A percentile compares a stretch with the other conserved stretches of the same genome.
Conservation (phyloP, 176 grass and related monocot genomes). For the Poa pratensis region DNA sequence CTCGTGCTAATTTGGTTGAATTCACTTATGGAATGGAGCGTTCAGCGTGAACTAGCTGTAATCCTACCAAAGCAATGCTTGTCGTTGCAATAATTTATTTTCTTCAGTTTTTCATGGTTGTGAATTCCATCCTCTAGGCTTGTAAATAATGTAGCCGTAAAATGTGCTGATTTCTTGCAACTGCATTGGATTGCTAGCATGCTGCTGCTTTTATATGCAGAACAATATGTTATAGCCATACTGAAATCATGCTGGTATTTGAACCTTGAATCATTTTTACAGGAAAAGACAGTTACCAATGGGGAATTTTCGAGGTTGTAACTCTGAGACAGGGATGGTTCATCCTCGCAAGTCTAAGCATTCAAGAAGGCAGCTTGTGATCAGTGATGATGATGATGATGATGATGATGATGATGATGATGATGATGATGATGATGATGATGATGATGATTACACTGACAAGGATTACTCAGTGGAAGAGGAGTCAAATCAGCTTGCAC, state of each 20-base stretch:
- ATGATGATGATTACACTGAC: slow-evolving; percentile 33
- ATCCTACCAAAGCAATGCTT: not conserved
- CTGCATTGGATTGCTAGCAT: not conserved
- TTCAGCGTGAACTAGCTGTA: not conserved
- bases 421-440: not conserved
- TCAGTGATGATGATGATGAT: slow-evolving; percentile 31
- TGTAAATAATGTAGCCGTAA: slow-evolving; percentile 10
- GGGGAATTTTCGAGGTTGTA: slow-evolving; percentile 37
- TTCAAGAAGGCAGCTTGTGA: slow-evolving; percentile 33
- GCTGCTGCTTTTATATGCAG: not conserved
- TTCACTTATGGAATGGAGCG: not conserved
- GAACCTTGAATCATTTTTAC: slow-evolving; percentile 16
- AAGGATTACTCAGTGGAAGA: slow-evolving; percentile 48
- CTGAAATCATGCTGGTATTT: slow-evolving; percentile 26
- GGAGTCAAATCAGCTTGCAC: slow-evolving; percentile 40
- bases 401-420: slow-evolving; percentile 6
- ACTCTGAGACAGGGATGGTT: not conserved
- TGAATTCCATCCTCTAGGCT: not conserved
- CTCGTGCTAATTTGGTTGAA: not conserved
- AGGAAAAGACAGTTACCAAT: slow-evolving; percentile 22
- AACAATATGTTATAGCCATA: not conserved
- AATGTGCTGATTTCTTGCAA: not conserved
- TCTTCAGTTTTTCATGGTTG: not conserved
- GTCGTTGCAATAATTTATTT: not conserved
- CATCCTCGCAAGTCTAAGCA: slow-evolving; percentile 22